Evolutionary conservation across 352 stramenopile genomes (phyloP).

Genomic region (Globisporangium echinulatum): DNA sequence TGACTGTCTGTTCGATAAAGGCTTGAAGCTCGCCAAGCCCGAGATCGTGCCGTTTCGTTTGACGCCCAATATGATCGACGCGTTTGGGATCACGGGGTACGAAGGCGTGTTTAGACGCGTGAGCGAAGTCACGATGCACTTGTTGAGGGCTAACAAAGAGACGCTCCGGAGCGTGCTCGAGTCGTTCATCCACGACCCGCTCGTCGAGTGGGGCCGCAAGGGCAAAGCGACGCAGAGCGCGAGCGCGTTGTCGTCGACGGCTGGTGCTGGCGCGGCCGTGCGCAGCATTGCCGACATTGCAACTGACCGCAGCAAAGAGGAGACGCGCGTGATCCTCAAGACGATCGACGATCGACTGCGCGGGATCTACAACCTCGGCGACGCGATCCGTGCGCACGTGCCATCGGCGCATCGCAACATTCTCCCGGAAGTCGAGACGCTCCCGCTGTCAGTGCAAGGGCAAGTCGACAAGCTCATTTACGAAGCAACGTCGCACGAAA

Average conservation of each 20-base stretch:
- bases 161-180: slow-evolving; percentile 98
- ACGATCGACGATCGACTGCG: slow-evolving; percentile 90
- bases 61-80: slow-evolving; percentile 99
- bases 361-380: slow-evolving; percentile 90
- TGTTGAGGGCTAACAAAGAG: slow-evolving; percentile 95
- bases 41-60: slow-evolving; percentile 99
- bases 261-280: neutral
- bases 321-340: slow-evolving; percentile 82
- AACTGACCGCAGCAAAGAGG: slow-evolving; percentile 76
- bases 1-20: slow-evolving; percentile 99
- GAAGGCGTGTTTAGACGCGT: slow-evolving; percentile 93
- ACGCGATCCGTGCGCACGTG: slow-evolving; percentile 66
- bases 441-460: slow-evolving; percentile 91
- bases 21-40: slow-evolving; percentile 91
- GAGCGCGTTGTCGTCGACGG: slow-evolving; percentile 9
- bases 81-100: slow-evolving; percentile 96
- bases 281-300: slow-evolving; percentile 41
- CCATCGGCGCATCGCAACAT: slow-evolving; percentile 59
- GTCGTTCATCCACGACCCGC: slow-evolving; percentile 98
- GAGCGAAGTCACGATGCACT: slow-evolving; percentile 87
- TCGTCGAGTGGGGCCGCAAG: slow-evolving; percentile 87
- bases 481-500: slow-evolving; percentile 88
- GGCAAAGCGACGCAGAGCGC: slow-evolving; percentile 54
- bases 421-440: slow-evolving; percentile 69
- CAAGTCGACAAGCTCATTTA: slow-evolving; percentile 93